Evolutionary conservation across 345 rosid genomes (phyloP), one percentile per base, ranked within the genome.

Genomic region (Leavenworthia alabamica): DNA sequence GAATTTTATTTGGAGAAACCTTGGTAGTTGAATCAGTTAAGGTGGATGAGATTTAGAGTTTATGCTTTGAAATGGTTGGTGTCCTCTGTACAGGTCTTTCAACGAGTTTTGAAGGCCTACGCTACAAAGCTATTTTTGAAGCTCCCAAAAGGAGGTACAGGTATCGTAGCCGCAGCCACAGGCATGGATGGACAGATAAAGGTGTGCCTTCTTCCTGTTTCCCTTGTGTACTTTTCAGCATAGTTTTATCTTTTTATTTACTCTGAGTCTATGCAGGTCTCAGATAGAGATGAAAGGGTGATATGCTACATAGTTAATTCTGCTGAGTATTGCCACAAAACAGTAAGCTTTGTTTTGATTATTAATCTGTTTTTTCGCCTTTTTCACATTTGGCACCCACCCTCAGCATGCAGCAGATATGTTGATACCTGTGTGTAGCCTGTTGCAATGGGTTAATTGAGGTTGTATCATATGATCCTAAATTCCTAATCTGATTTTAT

Each of bases 121-220:
- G 97, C 91, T 26, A 66, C 86, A 56, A 93, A 84, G 89, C 92
- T 93, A 49, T 82, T 78, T 81, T 76, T 73, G 35, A 93, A 83
- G 76, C 83, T 93, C 59, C 99, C 99, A 11, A 93, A 86, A 76
- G 88, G 97, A 56, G 99, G 99, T 52, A 68, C 83, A 6, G 99
- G 99, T 52, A 82, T 93, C 59, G 99, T 93, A 73, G 99, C 99
- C 19, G 96, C 99, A 49, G 99, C 99, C 45, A 93, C 99, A 6
- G 97, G 99, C 59, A 85, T 85, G 83, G 99, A 93, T 59, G 88
- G 94, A 46, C 97, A 84, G 72, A 93, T 93, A 81, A 93, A 87
- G 95, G 99, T 93, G 63, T 26, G 42, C 61, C 27, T 64, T 36
- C 50, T 62, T 56, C 23, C 15, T 62, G 17, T 29, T 50, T 62